phyloP scores from a whole-genome alignment of 345 rosid species.

The Nephelium lappaceum region DNA sequence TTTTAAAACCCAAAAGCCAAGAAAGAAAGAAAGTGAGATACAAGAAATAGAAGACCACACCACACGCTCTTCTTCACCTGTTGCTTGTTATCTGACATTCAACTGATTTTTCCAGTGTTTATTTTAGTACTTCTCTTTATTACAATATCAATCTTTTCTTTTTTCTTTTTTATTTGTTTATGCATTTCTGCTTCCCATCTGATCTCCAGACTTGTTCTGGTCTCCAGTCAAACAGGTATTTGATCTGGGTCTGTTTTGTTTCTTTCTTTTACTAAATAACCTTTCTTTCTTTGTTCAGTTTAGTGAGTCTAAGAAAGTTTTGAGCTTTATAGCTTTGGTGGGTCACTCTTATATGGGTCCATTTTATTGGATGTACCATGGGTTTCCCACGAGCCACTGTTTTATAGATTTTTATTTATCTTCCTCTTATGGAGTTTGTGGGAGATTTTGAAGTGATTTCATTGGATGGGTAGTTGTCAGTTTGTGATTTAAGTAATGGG shows the following conservation, averaged over 20 bases:
- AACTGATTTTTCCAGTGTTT: slow-evolving; percentile 30
- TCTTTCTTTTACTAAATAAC: not conserved
- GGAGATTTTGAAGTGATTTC: slow-evolving; percentile 15
- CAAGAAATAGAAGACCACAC: slow-evolving; percentile 18
- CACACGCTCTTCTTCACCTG: slow-evolving; percentile 15
- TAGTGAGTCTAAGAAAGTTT: not conserved
- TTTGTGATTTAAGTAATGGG: slow-evolving; percentile 29
- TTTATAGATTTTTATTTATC: slow-evolving; percentile 29
- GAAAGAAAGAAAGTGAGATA: slow-evolving; percentile 1
- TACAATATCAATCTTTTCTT: slow-evolving; percentile 28
- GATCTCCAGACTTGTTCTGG: slow-evolving; percentile 18
- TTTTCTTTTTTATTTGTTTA: slow-evolving; percentile 28
- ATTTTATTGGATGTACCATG: not conserved
- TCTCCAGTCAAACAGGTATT: slow-evolving; percentile 41
- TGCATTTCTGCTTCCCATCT: slow-evolving; percentile 26
- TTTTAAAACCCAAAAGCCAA: not conserved
- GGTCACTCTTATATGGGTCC: slow-evolving; percentile 13
- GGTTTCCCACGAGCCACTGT: slow-evolving; percentile 28
- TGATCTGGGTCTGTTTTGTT: slow-evolving; percentile 34
- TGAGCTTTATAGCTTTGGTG: slow-evolving; percentile 13
- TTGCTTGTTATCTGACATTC: slow-evolving; percentile 35
- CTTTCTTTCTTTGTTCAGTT: not conserved
- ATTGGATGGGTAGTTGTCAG: slow-evolving; percentile 12
- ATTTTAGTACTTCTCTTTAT: not conserved
- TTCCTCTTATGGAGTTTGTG: not conserved